Conservation (phyloP, 257 asterid genomes). For the Solanum appendiculatum region DNA sequence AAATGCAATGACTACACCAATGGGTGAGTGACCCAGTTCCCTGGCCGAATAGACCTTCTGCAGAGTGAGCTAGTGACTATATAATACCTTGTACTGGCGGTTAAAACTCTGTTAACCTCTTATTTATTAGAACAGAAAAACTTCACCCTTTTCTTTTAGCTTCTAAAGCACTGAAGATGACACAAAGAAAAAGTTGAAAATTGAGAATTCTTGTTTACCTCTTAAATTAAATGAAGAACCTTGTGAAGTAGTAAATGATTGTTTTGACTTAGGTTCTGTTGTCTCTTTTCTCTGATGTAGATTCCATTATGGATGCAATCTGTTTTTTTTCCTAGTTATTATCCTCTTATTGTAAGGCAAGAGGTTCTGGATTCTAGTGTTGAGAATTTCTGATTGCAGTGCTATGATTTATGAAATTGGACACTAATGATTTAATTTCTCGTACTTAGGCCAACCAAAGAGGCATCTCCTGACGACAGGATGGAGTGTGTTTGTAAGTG, state of each 20-base stretch:
- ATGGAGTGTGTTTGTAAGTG: conserved; percentile 97
- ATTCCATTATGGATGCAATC: background rate
- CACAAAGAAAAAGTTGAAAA: background rate
- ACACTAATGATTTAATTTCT: background rate
- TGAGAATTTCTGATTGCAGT: background rate
- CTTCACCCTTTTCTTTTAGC: background rate
- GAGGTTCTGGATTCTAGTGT: background rate
- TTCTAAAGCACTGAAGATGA: background rate
- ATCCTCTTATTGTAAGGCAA: background rate
- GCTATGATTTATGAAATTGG: background rate
- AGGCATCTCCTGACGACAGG: conserved; percentile 98
- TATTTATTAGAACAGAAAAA: background rate
- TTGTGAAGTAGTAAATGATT: background rate
- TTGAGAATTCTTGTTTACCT: background rate
- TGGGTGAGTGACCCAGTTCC: background rate
- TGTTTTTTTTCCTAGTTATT: background rate
- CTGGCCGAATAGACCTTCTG: background rate
- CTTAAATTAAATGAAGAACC: background rate
- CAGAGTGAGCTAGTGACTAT: background rate
- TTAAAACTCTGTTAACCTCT: background rate
- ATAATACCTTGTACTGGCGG: background rate
- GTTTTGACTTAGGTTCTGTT: background rate
- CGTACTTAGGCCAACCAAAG: conserved; percentile 86
- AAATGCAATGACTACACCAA: background rate
- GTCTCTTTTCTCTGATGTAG: background rate